Evolutionary conservation across 257 asterid genomes (phyloP).

Genomic region (Buddleja alternifolia): DNA sequence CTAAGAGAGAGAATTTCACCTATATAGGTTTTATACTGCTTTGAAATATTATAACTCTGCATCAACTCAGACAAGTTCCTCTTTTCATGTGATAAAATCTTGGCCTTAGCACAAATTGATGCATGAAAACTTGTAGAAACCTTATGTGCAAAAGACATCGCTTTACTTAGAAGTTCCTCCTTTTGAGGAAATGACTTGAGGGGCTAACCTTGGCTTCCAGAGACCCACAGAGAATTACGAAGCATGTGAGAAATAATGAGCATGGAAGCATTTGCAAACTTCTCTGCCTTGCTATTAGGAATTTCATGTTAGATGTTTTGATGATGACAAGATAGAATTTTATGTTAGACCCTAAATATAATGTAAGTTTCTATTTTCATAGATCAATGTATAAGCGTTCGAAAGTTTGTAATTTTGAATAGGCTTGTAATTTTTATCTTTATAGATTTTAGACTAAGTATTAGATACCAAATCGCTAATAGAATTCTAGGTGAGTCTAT

Average conservation of each 20-base stretch:
- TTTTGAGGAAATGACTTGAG: constrained; percentile 43
- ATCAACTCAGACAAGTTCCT: too few species aligned
- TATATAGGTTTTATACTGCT: constrained; percentile 16
- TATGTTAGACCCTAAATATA: too few species aligned
- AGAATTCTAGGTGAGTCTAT: too few species aligned
- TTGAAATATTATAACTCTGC: too few species aligned
- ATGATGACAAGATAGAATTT: too few species aligned
- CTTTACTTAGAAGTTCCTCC: constrained; percentile 42
- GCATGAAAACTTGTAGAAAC: constrained; percentile 38
- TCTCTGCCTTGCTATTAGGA: constrained; percentile 40
- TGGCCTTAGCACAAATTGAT: constrained; percentile 35
- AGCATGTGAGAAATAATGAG: constrained; percentile 43
- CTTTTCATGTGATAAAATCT: constrained; percentile 36
- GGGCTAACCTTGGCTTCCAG: constrained; percentile 57
- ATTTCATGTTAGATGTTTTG: too few species aligned
- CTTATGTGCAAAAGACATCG: constrained; percentile 34
- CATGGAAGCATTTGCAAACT: constrained; percentile 35
- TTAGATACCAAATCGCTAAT: too few species aligned
- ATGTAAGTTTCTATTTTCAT: too few species aligned
- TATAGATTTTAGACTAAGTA: too few species aligned
- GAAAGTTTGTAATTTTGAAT: too few species aligned
- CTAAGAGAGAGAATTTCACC: constrained; percentile 43
- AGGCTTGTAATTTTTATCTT: too few species aligned
- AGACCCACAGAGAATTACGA: constrained; percentile 48
- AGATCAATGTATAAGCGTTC: too few species aligned